Conservation (phyloP, 2,329 filamentous ascomycete genomes). For the Akanthomyces uredinophilus region DNA sequence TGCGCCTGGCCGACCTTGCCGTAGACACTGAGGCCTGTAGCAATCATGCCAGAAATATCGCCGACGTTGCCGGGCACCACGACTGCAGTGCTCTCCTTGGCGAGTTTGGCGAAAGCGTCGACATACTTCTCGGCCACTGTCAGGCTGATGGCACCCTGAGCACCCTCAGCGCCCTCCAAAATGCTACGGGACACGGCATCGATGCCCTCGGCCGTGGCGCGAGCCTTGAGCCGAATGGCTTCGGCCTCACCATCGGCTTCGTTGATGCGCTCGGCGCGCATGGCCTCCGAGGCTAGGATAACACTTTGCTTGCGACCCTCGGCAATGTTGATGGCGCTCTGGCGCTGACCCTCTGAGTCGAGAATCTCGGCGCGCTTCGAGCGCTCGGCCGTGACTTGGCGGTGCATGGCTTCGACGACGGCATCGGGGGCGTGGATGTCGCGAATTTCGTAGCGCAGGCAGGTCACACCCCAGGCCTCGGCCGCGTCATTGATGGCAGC, state of each 20-base stretch:
- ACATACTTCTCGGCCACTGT: slow-evolving; percentile 97
- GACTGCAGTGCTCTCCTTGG: slow-evolving; percentile 91
- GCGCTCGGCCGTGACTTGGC: slow-evolving; percentile 93
- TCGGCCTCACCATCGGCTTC: slow-evolving; percentile 87
- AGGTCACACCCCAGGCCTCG: slow-evolving; percentile 93
- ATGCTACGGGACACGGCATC: slow-evolving; percentile 79
- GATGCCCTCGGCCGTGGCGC: slow-evolving; percentile 82
- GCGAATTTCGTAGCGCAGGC: slow-evolving; percentile 93
- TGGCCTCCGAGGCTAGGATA: slow-evolving; percentile 88
- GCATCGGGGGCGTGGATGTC: slow-evolving; percentile 94
- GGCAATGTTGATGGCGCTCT: slow-evolving; percentile 97
- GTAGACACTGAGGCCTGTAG: slow-evolving; percentile 90
- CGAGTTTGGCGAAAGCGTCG: slow-evolving; percentile 85
- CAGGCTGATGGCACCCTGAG: slow-evolving; percentile 79
- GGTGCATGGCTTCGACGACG: slow-evolving; percentile 96
- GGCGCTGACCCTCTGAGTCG: slow-evolving; percentile 92
- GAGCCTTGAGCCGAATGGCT: slow-evolving; percentile 80
- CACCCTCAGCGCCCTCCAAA: slow-evolving; percentile 63
- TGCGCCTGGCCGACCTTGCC: slow-evolving; percentile 85
- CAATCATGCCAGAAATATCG: slow-evolving; percentile 95
- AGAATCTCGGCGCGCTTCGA: slow-evolving; percentile 97
- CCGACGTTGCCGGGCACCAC: slow-evolving; percentile 96
- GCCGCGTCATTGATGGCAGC: slow-evolving; percentile 97
- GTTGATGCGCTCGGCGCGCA: slow-evolving; percentile 90
- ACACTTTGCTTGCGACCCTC: slow-evolving; percentile 97